Base-by-base conservation (phyloP, 2,329 filamentous ascomycete species). In the Ophiocordyceps camponoti-rufipedis region DNA sequence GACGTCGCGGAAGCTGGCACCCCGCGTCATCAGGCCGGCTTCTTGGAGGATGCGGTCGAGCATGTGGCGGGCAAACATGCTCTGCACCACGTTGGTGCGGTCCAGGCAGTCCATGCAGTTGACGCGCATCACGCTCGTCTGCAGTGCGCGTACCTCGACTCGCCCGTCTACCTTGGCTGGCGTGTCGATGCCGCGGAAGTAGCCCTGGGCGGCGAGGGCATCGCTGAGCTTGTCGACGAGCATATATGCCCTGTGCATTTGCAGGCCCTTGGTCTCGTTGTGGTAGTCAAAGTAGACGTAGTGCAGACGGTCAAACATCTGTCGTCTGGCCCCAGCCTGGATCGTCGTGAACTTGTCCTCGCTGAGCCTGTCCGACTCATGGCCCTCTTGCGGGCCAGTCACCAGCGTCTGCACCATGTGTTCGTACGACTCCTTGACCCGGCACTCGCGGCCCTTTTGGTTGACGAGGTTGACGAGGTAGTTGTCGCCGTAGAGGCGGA, bases 81-180 rank as follows among this genome's bases (percentile, higher is more conserved):
- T 94, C 65, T 98, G 91, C 4, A 98, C 86, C 7, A 98, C 88
- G 55, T 98, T 98, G 45, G 91, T 98, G 45, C 91, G 83, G 63
- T 98, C 91, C 13, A 98, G 75, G 53, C 93, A 98, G 64, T 98
- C 91, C 91, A 98, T 98, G 67, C 91, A 98, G 62, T 98, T 98
- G 38, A 91, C 95, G 45, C 91, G 81, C 51, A 98, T 88, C 14
- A 96, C 88, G 49, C 85, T 87, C 1, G 79, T 85, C 69, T 98
- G 91, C 51, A 77, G 72, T 49, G 76, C 80, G 51, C 87, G 80
- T 32, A 86, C 76, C 54, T 96, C 89, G 12, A 95, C 71, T 16
- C 75, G 77, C 29, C 82, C 83, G 48, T 79, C 71, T 44, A 70
- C 60, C 53, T 77, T 75, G 41, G 78, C 83, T 2, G 87, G 85